phyloP scores from a whole-genome alignment of 2,329 filamentous ascomycete genomes.

The Orbilia blumenaviensis region DNA sequence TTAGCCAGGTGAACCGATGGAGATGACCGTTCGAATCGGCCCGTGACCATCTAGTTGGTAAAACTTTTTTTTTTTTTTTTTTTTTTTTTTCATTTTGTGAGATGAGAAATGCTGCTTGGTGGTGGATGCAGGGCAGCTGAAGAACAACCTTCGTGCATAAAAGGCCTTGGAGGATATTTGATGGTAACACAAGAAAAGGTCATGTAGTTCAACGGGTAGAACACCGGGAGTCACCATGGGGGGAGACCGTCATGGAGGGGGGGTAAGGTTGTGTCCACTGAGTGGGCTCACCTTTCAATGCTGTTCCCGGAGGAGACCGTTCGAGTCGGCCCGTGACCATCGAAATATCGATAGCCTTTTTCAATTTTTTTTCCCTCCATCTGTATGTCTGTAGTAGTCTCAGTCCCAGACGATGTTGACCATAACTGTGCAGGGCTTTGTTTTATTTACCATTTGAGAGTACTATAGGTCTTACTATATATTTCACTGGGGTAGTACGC shows the following conservation, averaged over 20 bases:
- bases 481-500: no score
- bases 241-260: not conserved
- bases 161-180: not conserved
- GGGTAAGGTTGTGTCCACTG: not conserved
- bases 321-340: constrained; percentile 8
- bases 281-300: not conserved
- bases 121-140: not conserved
- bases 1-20: not conserved
- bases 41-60: not conserved
- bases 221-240: not conserved
- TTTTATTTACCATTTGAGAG: no score
- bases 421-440: no score
- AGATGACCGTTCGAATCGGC: not conserved
- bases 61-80: not conserved
- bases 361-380: not conserved
- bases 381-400: no score
- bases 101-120: not conserved
- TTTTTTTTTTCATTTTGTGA: not conserved
- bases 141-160: not conserved
- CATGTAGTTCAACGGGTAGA: constrained; percentile 2
- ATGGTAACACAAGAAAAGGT: not conserved
- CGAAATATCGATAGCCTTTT: not conserved
- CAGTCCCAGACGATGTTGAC: no score
- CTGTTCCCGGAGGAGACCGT: constrained; percentile 2
- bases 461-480: no score